Conservation (phyloP, 2,329 filamentous ascomycete species). For the Penicillium glabrum region DNA sequence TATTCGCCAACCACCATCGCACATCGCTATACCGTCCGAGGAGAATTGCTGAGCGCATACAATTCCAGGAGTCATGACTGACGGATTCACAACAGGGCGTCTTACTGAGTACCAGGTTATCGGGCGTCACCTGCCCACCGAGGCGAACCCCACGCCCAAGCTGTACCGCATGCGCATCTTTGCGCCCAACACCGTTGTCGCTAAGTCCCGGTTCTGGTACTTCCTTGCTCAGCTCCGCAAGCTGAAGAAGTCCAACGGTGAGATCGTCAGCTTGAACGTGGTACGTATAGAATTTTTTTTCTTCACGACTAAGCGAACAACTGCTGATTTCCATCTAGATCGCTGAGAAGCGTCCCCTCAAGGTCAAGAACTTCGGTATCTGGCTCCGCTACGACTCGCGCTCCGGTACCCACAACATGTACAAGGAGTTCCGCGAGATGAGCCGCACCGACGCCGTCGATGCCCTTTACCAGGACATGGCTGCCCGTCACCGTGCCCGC, state of each 20-base stretch:
- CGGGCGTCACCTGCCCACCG: slow-evolving; percentile 96
- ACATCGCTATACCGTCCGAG: slow-evolving; percentile 13
- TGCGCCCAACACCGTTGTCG: slow-evolving; percentile 94
- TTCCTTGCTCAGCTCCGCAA: slow-evolving; percentile 98
- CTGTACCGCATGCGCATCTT: slow-evolving; percentile 99
- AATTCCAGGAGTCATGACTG: slow-evolving; percentile 25
- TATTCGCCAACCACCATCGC: slow-evolving; percentile 12
- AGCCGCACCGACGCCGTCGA: slow-evolving; percentile 93
- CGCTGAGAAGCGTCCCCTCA: slow-evolving; percentile 96
- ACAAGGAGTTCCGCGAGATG: slow-evolving; percentile 99
- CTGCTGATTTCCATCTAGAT: slow-evolving; percentile 59
- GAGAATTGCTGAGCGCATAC: slow-evolving; percentile 4
- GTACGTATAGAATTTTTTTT: slow-evolving; percentile 56
- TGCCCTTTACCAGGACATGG: slow-evolving; percentile 99
- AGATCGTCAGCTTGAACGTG: slow-evolving; percentile 96
- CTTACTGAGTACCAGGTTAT: slow-evolving; percentile 99
- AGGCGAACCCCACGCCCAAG: slow-evolving; percentile 94
- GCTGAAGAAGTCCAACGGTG: slow-evolving; percentile 99
- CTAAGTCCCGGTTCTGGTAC: slow-evolving; percentile 99
- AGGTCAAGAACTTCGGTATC: slow-evolving; percentile 99
- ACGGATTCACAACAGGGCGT: slow-evolving; percentile 69
- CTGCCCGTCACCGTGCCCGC: slow-evolving; percentile 94
- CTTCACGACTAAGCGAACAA: background rate
- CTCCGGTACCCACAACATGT: slow-evolving; percentile 99
- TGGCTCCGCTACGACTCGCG: slow-evolving; percentile 99